Conservation (phyloP, 306 rosid species). For the Cicer judaicum region DNA sequence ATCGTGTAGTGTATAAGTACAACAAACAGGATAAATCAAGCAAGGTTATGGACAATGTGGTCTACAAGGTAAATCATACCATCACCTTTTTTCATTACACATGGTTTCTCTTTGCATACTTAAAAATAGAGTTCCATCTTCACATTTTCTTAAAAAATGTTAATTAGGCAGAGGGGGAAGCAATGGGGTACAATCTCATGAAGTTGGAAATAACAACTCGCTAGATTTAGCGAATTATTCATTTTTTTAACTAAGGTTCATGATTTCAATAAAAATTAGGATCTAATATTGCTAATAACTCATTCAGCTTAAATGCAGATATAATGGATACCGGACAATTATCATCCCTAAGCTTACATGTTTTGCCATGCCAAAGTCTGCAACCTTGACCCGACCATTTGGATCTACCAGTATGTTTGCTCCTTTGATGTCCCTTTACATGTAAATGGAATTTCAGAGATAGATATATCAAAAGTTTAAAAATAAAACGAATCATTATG, state of each 20-base stretch:
- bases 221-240: conserved; percentile 17
- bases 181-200: neutral
- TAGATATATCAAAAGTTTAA: conserved; percentile 18
- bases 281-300: conserved; percentile 6
- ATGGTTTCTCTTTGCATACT: conserved; percentile 29
- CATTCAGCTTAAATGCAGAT: conserved; percentile 39
- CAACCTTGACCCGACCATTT: conserved; percentile 90
- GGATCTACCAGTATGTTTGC: conserved; percentile 99
- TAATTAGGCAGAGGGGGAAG: neutral
- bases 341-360: conserved; percentile 72
- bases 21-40: conserved; percentile 42
- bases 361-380: conserved; percentile 99
- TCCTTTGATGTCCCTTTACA: conserved; percentile 93
- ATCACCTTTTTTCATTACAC: neutral
- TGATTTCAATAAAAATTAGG: conserved; percentile 27
- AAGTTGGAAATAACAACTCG: conserved; percentile 14
- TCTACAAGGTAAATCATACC: conserved; percentile 28
- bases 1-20: conserved; percentile 41
- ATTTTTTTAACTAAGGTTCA: conserved; percentile 27
- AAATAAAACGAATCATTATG: conserved; percentile 25
- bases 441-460: conserved; percentile 41
- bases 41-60: conserved; percentile 33
- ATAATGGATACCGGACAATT: conserved; percentile 20
- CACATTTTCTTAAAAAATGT: conserved; percentile 8
- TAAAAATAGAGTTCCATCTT: neutral